Evolutionary conservation across 768 basidiomycete species (phyloP), one percentile per base, ranked within the genome.

Genomic region (Grammothele lineata): DNA sequence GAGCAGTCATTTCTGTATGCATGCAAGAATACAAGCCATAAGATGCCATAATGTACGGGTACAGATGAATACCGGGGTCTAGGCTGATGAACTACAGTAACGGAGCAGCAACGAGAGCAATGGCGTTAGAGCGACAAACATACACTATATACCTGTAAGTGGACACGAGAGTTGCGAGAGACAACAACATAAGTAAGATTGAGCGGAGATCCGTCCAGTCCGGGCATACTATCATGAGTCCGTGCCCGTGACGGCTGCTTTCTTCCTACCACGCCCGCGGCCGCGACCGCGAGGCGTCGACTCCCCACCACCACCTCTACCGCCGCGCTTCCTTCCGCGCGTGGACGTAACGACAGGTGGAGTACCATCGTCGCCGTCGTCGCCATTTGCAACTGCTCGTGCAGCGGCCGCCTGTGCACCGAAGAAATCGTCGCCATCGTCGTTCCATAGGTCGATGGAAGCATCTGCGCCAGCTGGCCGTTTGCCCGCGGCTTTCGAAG

Each of bases 381-480:
- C 47, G 27, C 18, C 56, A 18, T 45, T 48, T 17, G 45, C 48
- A n/a, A 53, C 58, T 12, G 43, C 42, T 11, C 49, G 62, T 1
- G 49, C 48, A 10, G 59, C 55, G 10, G 66, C 67, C 18, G 74
- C 64, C 51, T 85, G 84, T 0, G 83, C 85, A 57, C 83, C 85
- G 57, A 91, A 91, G 67, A 91, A 91, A 57, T 87, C 85, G 55
- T 91, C 88, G 14, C 87, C 88, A 59, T 91, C 88, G 37, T 91
- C 88, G 54, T 85, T 83, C 88, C 88, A 91, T 18, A 91, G 64
- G 58, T 91, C 88, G 40, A 79, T 79, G 24, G 68, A 61, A 58
- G 68, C 50, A 5, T 73, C 66, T 40, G 64, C 48, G 53, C 62
- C 53, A 53, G 62, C 54, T 48, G 64, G 43, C 56, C 69, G 61